phyloP scores from a whole-genome alignment of 257 asterid genomes.

The Nicotiana obtusifolia region DNA sequence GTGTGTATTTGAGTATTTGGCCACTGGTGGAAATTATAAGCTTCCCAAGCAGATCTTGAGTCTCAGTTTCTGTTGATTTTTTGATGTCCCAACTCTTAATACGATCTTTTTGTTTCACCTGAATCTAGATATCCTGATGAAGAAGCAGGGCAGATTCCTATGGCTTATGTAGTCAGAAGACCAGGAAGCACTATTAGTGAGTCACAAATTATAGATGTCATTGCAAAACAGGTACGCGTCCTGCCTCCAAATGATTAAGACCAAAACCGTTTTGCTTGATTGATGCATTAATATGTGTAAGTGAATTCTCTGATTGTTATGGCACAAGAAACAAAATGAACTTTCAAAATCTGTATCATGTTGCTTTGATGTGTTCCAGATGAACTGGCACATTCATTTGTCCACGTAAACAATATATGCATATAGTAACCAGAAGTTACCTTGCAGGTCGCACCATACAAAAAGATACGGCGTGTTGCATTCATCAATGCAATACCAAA shows the following conservation, averaged over 20 bases:
- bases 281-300: not conserved
- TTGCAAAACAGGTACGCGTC: conserved; percentile 58
- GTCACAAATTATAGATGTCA: conserved; percentile 55
- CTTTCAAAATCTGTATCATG: not conserved
- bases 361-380: not conserved
- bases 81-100: not conserved
- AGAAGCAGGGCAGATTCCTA: conserved; percentile 91
- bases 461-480: conserved; percentile 64
- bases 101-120: not conserved
- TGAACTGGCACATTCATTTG: not conserved
- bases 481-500: conserved; percentile 67
- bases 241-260: not conserved
- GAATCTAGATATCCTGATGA: conserved; percentile 78
- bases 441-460: conserved; percentile 76
- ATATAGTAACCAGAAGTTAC: not conserved
- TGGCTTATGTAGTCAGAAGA: conserved; percentile 85
- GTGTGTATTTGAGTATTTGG: not conserved
- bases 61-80: not conserved
- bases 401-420: not conserved
- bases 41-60: not conserved
- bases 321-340: not conserved
- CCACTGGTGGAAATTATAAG: not conserved
- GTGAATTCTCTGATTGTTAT: not conserved
- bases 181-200: conserved; percentile 62
- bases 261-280: not conserved